phyloP scores from a whole-genome alignment of 2,329 filamentous ascomycete genomes.

The Colletotrichum sp. region DNA sequence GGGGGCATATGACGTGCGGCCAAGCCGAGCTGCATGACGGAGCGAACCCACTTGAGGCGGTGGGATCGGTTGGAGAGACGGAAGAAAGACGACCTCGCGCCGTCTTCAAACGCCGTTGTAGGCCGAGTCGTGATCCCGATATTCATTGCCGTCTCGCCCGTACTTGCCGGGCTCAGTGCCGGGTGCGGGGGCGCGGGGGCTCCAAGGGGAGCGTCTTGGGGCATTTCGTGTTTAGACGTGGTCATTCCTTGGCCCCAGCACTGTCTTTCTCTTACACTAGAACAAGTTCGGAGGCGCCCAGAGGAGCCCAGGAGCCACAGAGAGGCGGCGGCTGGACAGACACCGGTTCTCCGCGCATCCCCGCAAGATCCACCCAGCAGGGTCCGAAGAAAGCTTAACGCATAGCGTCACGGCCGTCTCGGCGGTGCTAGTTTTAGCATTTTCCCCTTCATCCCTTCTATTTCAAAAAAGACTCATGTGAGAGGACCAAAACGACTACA shows the following conservation, averaged over 20 bases:
- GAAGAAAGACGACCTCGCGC: not conserved
- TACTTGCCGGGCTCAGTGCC: slow-evolving; percentile 12
- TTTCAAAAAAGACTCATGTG: not conserved
- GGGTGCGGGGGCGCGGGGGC: slow-evolving; percentile 2
- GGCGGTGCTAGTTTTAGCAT: not conserved
- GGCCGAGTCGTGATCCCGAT: slow-evolving; percentile 9
- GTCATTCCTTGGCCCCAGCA: not conserved
- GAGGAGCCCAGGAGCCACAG: not conserved
- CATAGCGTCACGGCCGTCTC: not conserved
- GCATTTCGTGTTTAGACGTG: not conserved
- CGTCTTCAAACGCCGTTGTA: not conserved
- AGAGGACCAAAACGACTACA: not conserved
- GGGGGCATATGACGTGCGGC: not conserved
- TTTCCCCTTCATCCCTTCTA: not conserved
- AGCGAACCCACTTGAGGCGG: not conserved
- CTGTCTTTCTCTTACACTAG: not conserved
- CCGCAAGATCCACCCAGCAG: slow-evolving; percentile 8
- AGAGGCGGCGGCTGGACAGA: not conserved
- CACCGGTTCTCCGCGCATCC: not conserved
- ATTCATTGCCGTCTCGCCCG: not conserved
- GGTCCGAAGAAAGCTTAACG: slow-evolving; percentile 1
- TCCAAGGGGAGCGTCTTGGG: not conserved
- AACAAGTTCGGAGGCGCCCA: not conserved
- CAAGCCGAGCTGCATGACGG: not conserved
- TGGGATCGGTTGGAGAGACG: not conserved